Conservation (phyloP, 768 basidiomycete species). For the Glaciozyma martinii region DNA sequence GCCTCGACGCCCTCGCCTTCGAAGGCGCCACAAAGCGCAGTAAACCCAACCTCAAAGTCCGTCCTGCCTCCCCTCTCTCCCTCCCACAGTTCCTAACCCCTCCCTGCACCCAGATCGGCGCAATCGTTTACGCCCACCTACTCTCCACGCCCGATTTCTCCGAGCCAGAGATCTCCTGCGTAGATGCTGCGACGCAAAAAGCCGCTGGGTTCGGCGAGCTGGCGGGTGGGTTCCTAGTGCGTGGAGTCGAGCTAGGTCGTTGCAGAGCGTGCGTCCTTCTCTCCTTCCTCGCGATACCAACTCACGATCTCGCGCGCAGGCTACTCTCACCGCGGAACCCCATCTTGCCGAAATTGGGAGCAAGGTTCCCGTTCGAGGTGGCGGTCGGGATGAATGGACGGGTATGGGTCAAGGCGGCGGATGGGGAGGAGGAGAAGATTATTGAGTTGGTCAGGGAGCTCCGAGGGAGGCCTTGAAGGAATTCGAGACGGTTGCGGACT, state of each 20-base stretch:
- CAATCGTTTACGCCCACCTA: slow-evolving; percentile 81
- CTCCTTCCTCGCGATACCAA: no score
- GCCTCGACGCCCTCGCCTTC: slow-evolving; percentile 82
- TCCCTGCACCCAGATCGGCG: slow-evolving; percentile 58
- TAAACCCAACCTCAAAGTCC: slow-evolving; percentile 82
- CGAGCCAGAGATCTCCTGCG: slow-evolving; percentile 96
- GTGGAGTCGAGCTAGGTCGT: slow-evolving; percentile 66
- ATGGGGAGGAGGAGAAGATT: slow-evolving; percentile 51
- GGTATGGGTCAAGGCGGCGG: slow-evolving; percentile 76
- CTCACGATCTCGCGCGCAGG: slow-evolving; percentile 41
- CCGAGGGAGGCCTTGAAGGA: slow-evolving; percentile 44
- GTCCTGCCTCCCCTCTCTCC: background rate
- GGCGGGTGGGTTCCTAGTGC: slow-evolving; percentile 73
- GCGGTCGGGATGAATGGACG: slow-evolving; percentile 88
- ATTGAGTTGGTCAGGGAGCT: slow-evolving; percentile 71
- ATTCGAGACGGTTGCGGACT: background rate
- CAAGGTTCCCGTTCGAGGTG: slow-evolving; percentile 71
- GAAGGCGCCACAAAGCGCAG: slow-evolving; percentile 93
- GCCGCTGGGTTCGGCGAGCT: slow-evolving; percentile 88
- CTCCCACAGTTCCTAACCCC: slow-evolving; percentile 1
- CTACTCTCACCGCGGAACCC: slow-evolving; percentile 73
- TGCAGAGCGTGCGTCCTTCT: slow-evolving; percentile 63
- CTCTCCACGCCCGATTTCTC: slow-evolving; percentile 92
- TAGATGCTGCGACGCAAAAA: slow-evolving; percentile 85
- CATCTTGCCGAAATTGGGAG: slow-evolving; percentile 68